These are phyloP conservation scores for Chaetomiaceae sp. DNA, from an alignment of 2,329 filamentous ascomycete species.

Conservation along the genomic window DNA sequence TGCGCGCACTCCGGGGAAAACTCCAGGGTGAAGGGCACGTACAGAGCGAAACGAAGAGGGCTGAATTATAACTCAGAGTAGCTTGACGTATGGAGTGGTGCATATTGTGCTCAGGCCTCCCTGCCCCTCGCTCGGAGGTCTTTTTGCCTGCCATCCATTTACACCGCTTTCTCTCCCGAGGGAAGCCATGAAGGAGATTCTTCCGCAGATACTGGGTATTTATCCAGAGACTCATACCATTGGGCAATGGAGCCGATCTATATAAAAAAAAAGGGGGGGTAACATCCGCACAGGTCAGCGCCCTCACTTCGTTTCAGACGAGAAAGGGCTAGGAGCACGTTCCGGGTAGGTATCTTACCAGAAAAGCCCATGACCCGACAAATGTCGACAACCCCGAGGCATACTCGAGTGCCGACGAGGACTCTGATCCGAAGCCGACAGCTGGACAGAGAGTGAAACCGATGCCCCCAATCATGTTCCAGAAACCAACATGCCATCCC, in stretches of 20 bases:
- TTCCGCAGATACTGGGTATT: conserved; percentile 29
- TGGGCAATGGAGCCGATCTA: conserved; percentile 32
- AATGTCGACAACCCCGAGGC: conserved; percentile 47
- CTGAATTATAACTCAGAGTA: too few species aligned
- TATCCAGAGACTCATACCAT: conserved; percentile 34
- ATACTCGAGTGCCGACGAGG: conserved; percentile 41
- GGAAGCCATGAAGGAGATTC: not conserved
- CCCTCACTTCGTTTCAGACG: not conserved
- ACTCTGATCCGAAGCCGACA: conserved; percentile 44
- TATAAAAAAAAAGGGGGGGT: too few species aligned
- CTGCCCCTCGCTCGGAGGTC: too few species aligned
- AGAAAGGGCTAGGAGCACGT: too few species aligned
- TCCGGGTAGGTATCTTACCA: conserved; percentile 31
- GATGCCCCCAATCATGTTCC: conserved; percentile 60
- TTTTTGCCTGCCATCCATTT: too few species aligned
- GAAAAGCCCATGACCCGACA: conserved; percentile 47
- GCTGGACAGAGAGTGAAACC: conserved; percentile 61
- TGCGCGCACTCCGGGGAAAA: too few species aligned
- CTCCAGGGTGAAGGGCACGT: too few species aligned
- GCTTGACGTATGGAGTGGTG: too few species aligned
- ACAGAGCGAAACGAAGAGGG: too few species aligned
- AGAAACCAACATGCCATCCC: conserved; percentile 64
- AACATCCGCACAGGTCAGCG: not conserved
- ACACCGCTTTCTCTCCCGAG: not conserved
- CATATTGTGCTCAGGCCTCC: too few species aligned